Base-by-base conservation (phyloP, 768 basidiomycete species). In the Pleurotus giganteus region DNA sequence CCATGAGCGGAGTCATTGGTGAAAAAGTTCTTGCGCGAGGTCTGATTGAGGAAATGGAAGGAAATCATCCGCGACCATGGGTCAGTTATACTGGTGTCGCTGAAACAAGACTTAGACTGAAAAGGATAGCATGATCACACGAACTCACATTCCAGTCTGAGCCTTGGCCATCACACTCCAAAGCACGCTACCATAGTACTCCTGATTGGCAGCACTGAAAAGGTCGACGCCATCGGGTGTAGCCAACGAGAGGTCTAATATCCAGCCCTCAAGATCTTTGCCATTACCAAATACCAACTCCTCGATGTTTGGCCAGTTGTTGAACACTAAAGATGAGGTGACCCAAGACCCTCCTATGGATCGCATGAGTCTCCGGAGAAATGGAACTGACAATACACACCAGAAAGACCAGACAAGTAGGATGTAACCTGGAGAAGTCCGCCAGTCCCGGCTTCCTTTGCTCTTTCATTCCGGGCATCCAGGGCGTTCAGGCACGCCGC, bases 41-140 rank as follows among this genome's bases (percentile, higher is more conserved):
- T 90, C 49, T 82, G 80, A 62, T 84, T 88, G 55, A 87, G 69
- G 61, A 90, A 90, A 65, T 91, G 89, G 58, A 86, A 86, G 1
- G 85, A 78, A 29, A 91, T 76, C 65, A 84, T 79, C 1, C 86
- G 81, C 0, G 78, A 65, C 79, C 84, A 89, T 4, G 82, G 70
- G 62, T 90, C 88, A 1, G 80, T 80, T 42, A 88, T 55, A 53
- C 85, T 86, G 17, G 83, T 85, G 62, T 85, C 79, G 36, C 86
- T 87, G 57, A 0, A 51, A 27, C 34, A 45, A 45, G 31, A 54
- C 39, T 28, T 12, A 9, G 19, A 34, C 9, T 41, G 0, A 24
- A 44, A 34, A 28, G 3, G 39, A n/a, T n/a, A 24, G 13, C 47
- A 19, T 17, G 21, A 26, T 13, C 36, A 15, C 2, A 61, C 60